A percentile compares a stretch with the other conserved stretches of the same genome.
Conservation (phyloP, 768 basidiomycete species). For the Russula foetens region DNA sequence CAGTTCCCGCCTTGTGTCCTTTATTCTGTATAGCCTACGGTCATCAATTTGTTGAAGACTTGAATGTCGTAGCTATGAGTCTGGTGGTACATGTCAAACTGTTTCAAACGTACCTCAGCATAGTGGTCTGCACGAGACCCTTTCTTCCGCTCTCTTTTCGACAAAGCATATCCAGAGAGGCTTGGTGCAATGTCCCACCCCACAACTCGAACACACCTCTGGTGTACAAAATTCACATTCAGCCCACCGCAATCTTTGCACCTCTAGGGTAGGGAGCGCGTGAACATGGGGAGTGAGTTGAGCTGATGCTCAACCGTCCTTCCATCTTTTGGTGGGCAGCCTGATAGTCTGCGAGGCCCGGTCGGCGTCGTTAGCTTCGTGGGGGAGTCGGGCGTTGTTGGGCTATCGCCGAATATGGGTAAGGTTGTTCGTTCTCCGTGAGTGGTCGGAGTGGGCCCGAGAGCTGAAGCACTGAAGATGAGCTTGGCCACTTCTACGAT, state of each 20-base stretch:
- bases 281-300: constrained; percentile 30
- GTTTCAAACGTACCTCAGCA: constrained; percentile 38
- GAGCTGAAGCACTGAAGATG: neutral
- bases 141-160: constrained; percentile 43
- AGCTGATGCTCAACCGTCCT: constrained; percentile 25
- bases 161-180: constrained; percentile 56
- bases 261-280: constrained; percentile 26
- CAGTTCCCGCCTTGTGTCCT: constrained; percentile 44
- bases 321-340: constrained; percentile 25
- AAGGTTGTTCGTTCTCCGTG: constrained; percentile 21
- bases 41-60: constrained; percentile 20
- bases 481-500: no score
- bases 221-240: constrained; percentile 30
- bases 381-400: constrained; percentile 39
- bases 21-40: constrained; percentile 26
- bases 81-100: neutral
- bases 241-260: constrained; percentile 27
- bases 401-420: constrained; percentile 39
- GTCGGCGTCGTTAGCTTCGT: constrained; percentile 44
- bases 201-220: no score
- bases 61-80: neutral
- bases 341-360: constrained; percentile 33
- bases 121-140: constrained; percentile 44
- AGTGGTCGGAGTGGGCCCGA: no score
- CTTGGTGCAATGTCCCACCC: constrained; percentile 47